Evolutionary conservation across 108 stramenopile genomes (phyloP), one percentile per base, ranked within the genome.

Genomic region (Mediolabrus comicus): DNA sequence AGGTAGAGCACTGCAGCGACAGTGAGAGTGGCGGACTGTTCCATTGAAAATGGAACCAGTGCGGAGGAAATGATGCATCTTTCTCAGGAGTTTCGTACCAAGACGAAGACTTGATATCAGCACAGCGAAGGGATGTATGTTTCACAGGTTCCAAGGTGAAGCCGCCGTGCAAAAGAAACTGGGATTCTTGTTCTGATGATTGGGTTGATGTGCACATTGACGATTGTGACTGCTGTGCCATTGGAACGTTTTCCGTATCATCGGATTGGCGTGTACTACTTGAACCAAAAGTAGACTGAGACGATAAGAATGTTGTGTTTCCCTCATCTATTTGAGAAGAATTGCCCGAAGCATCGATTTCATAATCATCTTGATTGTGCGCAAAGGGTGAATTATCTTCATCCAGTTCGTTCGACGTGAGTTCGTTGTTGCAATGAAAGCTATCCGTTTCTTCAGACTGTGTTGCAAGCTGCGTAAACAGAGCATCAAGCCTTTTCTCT

Each of bases 391-490:
- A 38, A 38, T 38, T 0, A 2, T 13, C 9, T 13, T 38, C 36
- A 38, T 49, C 46, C 1, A 49, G 10, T 49, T 49, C 22, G 9
- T 6, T 49, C 6, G 6, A 22, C 46, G 9, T 22, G 14, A 24
- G 1, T 22, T 22, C n/a, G 22, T 49, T 22, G 19, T 49, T 16
- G 7, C 5, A 6, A 49, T 1, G 46, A 17, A 49, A 24, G 1
- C 19, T 0, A 49, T 49, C 22, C 22, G 65, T 11, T 19, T 65
- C 62, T 24, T 49, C 25, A 2, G 59, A 62, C 53, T 87, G 86
- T 13, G 86, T 83, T 17, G 80, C 87, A 69, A 85, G 83, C 28
- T 69, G 30, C 5, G 83, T 72, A 1, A 88, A 53, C 0, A 82
- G 73, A 26, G 59, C 67, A 38, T 84, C 75, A 3, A 83, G 54